Evolutionary conservation across 768 basidiomycete species (phyloP), one percentile per base, ranked within the genome.

Genomic region (Suillus plorans): DNA sequence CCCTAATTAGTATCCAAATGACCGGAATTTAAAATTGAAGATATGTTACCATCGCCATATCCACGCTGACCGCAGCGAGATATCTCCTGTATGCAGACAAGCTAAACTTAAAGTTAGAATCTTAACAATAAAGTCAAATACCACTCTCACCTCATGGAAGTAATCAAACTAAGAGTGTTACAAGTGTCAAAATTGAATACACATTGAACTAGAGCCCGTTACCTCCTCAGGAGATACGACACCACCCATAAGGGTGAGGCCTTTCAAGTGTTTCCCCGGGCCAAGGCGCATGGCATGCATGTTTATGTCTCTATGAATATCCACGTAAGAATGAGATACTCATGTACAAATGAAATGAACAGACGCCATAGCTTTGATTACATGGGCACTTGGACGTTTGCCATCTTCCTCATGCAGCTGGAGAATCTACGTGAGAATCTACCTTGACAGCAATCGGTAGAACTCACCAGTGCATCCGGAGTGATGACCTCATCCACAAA

Each of bases 261-360:
- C 96, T 74, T 91, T 84, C 28, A 98, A 81, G 70, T 97, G 95
- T 75, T 92, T 92, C 34, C 94, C 95, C 0, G 89, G 89, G 22
- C 89, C 90, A 63, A 88, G 76, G 16, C 88, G 80, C 89, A 90
- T 90, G 16, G 86, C 84, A 65, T 87, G 83, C 58, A 90, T 68
- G 68, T 86, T 82, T 60, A 76, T 45, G 34, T 79, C 79, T 37
- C 80, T 80, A 57, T 37, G 20, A 42, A 49, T 31, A n/a, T 49
- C 1, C 10, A 57, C 28, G n/a, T 52, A 55, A 49, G 37, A 45
- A 59, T n/a, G 20, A 55, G 4, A 28, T 8, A 13, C 12, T 28
- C 25, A 28, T 59, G 56, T 13, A 63, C 16, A 22, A 37, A 13
- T 12, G 18, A 28, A 20, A 60, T 31, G 59, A 10, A 65, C 78